Percentiles rank a stretch among this genome's conserved stretches.
These are phyloP conservation scores for Phaseolus coccineus DNA, from an alignment of 331 rosid species.

Conservation along the genomic window DNA sequence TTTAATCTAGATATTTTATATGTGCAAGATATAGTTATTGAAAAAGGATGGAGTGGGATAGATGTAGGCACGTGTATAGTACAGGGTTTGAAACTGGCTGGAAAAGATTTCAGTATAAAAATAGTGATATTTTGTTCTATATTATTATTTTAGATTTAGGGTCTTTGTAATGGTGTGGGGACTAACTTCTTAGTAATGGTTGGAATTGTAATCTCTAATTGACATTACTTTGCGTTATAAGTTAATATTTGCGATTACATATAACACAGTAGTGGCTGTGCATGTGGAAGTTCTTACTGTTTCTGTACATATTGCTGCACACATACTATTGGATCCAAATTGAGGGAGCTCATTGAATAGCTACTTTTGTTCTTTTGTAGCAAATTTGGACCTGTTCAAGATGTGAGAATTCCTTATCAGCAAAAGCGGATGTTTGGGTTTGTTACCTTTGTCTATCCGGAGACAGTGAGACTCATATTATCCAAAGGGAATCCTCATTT, in stretches of 20 bases:
- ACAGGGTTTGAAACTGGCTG: background rate
- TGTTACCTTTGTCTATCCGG: slow-evolving; percentile 80
- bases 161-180: slow-evolving; percentile 9
- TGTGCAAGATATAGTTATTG: background rate
- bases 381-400: slow-evolving; percentile 88
- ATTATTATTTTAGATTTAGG: background rate
- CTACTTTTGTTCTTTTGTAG: slow-evolving; percentile 52
- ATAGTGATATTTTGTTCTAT: background rate
- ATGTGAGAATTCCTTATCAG: slow-evolving; percentile 95
- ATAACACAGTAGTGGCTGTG: background rate
- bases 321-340: slow-evolving; percentile 9
- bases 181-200: slow-evolving; percentile 13
- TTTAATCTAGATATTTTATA: background rate
- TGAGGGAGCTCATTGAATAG: slow-evolving; percentile 28
- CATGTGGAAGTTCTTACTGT: background rate
- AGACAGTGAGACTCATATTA: slow-evolving; percentile 80
- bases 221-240: background rate
- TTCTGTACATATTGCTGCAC: background rate
- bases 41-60: slow-evolving; percentile 1
- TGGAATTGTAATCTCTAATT: slow-evolving; percentile 5
- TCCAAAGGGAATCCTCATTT: slow-evolving; percentile 90
- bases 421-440: slow-evolving; percentile 97
- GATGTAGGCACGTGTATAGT: background rate
- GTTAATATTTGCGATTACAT: slow-evolving; percentile 18
- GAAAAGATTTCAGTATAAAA: background rate